phyloP scores from a whole-genome alignment of 2,329 filamentous ascomycete genomes.

The Keithomyces neogunnii region DNA sequence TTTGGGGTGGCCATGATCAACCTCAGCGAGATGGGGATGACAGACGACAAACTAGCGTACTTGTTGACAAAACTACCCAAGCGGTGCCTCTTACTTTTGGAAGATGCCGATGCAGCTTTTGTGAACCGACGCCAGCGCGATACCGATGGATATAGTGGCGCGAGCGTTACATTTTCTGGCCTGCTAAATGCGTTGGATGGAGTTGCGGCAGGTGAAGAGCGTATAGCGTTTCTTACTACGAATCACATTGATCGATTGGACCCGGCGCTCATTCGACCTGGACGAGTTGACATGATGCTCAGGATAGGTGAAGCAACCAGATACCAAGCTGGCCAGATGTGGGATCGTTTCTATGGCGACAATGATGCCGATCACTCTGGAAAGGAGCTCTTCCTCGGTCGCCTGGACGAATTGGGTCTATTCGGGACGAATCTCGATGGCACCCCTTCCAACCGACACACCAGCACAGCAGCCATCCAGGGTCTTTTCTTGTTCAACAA shows the following conservation, averaged over 20 bases:
- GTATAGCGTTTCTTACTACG: constrained; percentile 88
- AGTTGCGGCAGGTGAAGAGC: constrained; percentile 88
- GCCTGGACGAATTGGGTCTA: constrained; percentile 61
- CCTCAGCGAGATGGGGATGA: constrained; percentile 80
- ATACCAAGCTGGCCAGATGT: constrained; percentile 79
- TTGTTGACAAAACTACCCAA: constrained; percentile 78
- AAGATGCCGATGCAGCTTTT: constrained; percentile 90
- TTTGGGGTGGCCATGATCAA: constrained; percentile 92
- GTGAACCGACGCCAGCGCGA: constrained; percentile 70
- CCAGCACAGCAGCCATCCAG: constrained; percentile 87
- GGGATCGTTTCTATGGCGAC: constrained; percentile 91
- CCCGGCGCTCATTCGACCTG: constrained; percentile 80
- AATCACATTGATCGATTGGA: constrained; percentile 90
- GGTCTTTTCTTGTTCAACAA: constrained; percentile 96
- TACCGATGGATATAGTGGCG: constrained; percentile 74
- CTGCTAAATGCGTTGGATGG: constrained; percentile 81
- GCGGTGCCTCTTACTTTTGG: constrained; percentile 72
- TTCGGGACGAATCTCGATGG: constrained; percentile 49
- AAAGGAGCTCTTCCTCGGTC: constrained; percentile 60
- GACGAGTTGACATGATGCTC: constrained; percentile 87
- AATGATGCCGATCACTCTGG: constrained; percentile 57
- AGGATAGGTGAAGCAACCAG: constrained; percentile 80
- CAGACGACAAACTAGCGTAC: constrained; percentile 80
- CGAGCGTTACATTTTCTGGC: constrained; percentile 90
- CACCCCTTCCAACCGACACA: constrained; percentile 39